Evolutionary conservation across 2,329 filamentous ascomycete species (phyloP), one percentile per base, ranked within the genome.

Genomic region (Teratosphaeria nubilosa): DNA sequence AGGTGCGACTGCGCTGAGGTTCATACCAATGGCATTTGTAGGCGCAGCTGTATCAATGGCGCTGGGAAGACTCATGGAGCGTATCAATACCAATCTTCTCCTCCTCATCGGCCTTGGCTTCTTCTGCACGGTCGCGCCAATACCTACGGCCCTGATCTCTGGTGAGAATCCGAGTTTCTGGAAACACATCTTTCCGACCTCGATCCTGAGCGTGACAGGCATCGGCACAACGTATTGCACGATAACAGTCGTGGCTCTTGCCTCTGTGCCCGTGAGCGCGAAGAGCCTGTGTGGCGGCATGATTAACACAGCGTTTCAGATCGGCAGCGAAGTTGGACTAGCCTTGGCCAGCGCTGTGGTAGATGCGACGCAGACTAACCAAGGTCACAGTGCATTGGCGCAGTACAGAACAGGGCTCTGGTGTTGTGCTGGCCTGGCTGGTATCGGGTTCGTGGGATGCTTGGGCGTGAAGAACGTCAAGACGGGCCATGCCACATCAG

Each of bases 301-400:
- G 72, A 72, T 76, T 41, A 76, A 76, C 56, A 76, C 74, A 4
- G 74, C 74, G 4, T 76, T 75, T 59, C 74, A 76, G 65, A 74
- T 76, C 24, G 74, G 74, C 9, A 73, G 70, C 24, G 73, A 73
- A 1, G 73, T 76, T 0, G 71, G 72, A 1, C 64, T 76, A 22
- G 74, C 74, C n/a, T 68, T 75, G 27, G 70, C 72, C 3, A 67
- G 72, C 30, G 71, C 75, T 4, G 69, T 74, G 2, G 73, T 73
- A 1, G 64, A 75, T 56, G 71, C 70, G 2, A 72, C 74, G 2
- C 73, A 76, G 56, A 70, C 69, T 11, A 65, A 70, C 32, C 71
- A 74, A 53, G 71, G 70, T 2, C 73, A 70, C 55, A 62, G 59
- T 0, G 56, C 60, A 32, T 54, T 68, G 7, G 63, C 71, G 30